phyloP scores from a whole-genome alignment of 371 early-diverging fungal genomes.

The Mortierella sp. region DNA sequence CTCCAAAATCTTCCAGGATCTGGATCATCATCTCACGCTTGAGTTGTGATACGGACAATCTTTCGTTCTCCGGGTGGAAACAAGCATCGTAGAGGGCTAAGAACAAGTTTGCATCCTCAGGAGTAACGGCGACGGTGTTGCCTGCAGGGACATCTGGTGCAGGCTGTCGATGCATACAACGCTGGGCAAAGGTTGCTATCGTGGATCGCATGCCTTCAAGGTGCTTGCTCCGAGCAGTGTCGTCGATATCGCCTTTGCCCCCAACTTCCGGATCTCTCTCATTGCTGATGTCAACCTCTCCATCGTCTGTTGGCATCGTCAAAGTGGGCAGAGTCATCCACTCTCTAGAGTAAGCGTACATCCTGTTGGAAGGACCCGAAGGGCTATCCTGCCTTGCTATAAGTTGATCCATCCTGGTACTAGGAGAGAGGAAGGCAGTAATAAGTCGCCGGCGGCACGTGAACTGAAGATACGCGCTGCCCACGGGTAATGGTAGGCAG shows the following conservation, averaged over 20 bases:
- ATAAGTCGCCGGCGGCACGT: not conserved
- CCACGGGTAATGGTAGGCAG: no score
- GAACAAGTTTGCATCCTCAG: slow-evolving; percentile 4
- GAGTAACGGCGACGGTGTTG: not conserved
- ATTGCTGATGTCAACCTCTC: no score
- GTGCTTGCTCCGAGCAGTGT: not conserved
- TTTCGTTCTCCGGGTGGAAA: not conserved
- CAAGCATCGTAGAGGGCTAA: slow-evolving; percentile 4
- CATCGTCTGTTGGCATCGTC: not conserved
- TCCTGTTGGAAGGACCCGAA: not conserved
- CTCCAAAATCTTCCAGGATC: slow-evolving; percentile 27
- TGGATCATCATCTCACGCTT: slow-evolving; percentile 29
- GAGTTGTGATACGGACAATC: slow-evolving; percentile 6
- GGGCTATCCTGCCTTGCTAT: not conserved
- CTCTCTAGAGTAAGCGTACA: slow-evolving; percentile 13
- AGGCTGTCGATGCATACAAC: not conserved
- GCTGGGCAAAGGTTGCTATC: not conserved
- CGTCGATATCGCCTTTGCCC: no score
- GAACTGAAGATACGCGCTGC: no score
- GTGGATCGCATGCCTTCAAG: slow-evolving; percentile 9
- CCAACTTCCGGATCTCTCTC: no score
- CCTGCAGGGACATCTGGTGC: no score
- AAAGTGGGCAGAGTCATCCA: slow-evolving; percentile 26
- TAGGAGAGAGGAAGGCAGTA: not conserved
- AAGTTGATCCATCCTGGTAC: not conserved